These are phyloP conservation scores for Scutellaria baicalensis DNA, from an alignment of 257 asterid species.

Conservation along the genomic window DNA sequence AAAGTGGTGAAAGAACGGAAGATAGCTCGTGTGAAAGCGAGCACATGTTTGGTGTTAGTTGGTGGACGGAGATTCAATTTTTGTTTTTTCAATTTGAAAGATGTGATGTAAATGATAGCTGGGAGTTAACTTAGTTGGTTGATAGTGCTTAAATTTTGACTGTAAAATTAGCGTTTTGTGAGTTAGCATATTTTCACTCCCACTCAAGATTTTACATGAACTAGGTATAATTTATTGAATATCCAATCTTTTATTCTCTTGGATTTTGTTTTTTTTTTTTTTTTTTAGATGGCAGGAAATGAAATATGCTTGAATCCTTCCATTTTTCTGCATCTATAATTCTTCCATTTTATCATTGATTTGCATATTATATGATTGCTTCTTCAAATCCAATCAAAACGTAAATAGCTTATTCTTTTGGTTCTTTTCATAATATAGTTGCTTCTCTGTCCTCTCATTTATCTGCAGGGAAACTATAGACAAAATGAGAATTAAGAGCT, in stretches of 20 bases:
- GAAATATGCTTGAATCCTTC: background rate
- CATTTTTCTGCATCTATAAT: background rate
- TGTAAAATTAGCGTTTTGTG: constrained; percentile 39
- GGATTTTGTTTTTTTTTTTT: background rate
- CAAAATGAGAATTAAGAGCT: too few relatives aligned
- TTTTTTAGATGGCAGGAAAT: background rate
- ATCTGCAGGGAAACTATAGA: too few relatives aligned
- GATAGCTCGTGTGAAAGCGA: constrained; percentile 7
- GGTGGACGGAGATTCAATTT: constrained; percentile 23
- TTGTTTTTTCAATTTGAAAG: constrained; percentile 25
- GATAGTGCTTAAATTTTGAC: constrained; percentile 45
- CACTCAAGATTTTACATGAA: constrained; percentile 25
- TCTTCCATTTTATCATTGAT: background rate
- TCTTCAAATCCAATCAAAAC: too few relatives aligned
- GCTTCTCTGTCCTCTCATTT: too few relatives aligned
- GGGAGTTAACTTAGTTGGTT: constrained; percentile 38
- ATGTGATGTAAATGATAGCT: constrained; percentile 38
- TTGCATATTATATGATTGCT: too few relatives aligned
- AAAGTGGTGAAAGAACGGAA: constrained; percentile 4
- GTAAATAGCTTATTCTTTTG: too few relatives aligned
- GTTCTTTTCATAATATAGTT: too few relatives aligned
- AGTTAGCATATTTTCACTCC: constrained; percentile 34
- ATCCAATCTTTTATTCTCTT: background rate
- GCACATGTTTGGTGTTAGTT: constrained; percentile 16
- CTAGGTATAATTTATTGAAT: constrained; percentile 8